Evolutionary conservation across 805 yeast species (phyloP).

Genomic region (Saccharomycopsis fibuligera): DNA sequence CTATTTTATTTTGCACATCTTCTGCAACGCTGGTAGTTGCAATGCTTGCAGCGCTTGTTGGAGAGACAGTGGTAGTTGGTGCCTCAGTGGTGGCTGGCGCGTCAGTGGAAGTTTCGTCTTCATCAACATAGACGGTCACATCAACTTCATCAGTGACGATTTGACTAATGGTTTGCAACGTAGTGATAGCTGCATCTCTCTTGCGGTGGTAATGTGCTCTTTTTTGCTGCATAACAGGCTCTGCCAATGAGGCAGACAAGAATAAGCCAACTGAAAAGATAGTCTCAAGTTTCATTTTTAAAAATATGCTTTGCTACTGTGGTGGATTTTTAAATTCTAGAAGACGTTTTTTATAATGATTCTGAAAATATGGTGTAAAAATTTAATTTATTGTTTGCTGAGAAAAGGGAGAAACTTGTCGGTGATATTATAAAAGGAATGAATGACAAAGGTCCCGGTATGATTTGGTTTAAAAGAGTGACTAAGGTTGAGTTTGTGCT

Average conservation of each 20-base stretch:
- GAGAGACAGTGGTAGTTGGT: slow-evolving; percentile 1
- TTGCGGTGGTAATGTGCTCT: slow-evolving; percentile 7
- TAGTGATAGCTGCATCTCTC: slow-evolving; percentile 8
- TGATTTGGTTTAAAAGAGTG: too few species aligned
- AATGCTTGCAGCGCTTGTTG: neutral
- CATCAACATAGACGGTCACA: slow-evolving; percentile 18
- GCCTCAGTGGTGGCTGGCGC: slow-evolving; percentile 2
- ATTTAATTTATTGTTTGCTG: neutral
- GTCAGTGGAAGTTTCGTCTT: slow-evolving; percentile 9
- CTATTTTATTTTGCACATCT: neutral
- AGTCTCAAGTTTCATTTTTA: neutral
- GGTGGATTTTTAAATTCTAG: neutral
- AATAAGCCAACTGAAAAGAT: neutral
- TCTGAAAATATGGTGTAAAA: neutral
- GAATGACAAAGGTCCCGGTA: too few species aligned
- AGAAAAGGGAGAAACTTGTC: too few species aligned
- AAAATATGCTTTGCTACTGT: neutral
- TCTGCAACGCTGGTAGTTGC: too few species aligned
- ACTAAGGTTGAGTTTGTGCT: neutral
- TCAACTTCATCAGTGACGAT: slow-evolving; percentile 17
- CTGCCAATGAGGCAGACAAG: neutral
- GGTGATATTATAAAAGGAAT: too few species aligned
- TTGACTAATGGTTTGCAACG: slow-evolving; percentile 7
- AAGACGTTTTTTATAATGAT: neutral
- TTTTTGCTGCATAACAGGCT: neutral